A percentile compares a stretch with the other conserved stretches of the same genome.
phyloP scores from a whole-genome alignment of 768 basidiomycete species.

The Rhodocollybia butyracea region DNA sequence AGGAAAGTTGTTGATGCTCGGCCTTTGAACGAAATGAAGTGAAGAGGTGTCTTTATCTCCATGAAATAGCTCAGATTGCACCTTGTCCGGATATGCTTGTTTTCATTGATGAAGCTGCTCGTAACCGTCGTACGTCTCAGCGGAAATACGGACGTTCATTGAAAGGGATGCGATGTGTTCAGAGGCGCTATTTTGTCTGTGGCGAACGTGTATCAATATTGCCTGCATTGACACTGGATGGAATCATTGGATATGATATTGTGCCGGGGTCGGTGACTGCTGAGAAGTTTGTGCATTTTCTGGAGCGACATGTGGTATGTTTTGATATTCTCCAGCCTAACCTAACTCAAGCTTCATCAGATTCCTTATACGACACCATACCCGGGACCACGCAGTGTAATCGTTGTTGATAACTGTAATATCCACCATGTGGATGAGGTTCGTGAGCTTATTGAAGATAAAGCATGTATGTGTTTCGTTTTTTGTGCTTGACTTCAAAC shows the following conservation, averaged over 20 bases:
- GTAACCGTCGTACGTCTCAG: background rate
- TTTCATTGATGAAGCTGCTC: conserved; percentile 3
- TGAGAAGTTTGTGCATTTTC: conserved; percentile 26
- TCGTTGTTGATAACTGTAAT: conserved; percentile 36
- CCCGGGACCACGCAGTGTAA: conserved; percentile 29
- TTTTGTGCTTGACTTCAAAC: background rate
- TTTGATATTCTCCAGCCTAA: conserved; percentile 1
- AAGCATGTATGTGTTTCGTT: conserved; percentile 18
- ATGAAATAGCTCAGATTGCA: background rate
- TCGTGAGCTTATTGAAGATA: conserved; percentile 24
- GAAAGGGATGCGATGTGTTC: background rate
- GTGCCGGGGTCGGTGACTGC: conserved; percentile 29
- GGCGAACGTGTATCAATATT: conserved; percentile 9
- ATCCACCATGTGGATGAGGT: conserved; percentile 40
- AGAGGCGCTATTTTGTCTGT: background rate
- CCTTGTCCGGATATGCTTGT: background rate
- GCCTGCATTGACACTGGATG: conserved; percentile 19
- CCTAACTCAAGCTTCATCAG: background rate
- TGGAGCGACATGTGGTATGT: conserved; percentile 21
- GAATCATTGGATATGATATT: conserved; percentile 25
- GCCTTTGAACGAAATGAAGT: background rate
- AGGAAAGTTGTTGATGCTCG: background rate
- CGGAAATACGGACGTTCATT: conserved; percentile 6
- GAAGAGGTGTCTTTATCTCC: background rate
- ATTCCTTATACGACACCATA: conserved; percentile 27